These are phyloP conservation scores for Aspergillus piperis DNA, from an alignment of 2,329 filamentous ascomycete species.

Conservation along the genomic window DNA sequence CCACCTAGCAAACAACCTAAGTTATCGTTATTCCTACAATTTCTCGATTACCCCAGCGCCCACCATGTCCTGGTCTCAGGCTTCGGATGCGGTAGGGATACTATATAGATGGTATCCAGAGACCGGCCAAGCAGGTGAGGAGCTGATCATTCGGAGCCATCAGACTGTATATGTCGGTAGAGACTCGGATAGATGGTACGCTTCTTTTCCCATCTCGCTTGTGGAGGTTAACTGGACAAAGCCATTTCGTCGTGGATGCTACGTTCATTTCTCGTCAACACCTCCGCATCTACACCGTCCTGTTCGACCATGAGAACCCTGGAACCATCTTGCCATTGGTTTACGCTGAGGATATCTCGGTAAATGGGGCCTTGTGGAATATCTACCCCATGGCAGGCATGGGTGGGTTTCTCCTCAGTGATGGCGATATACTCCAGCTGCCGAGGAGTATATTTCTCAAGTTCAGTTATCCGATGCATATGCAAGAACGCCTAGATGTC, in stretches of 20 bases:
- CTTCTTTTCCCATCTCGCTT: background rate
- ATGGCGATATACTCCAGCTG: slow-evolving; percentile 41
- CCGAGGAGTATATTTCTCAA: slow-evolving; percentile 24
- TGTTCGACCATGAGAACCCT: slow-evolving; percentile 43
- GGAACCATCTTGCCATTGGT: slow-evolving; percentile 43
- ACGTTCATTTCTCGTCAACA: slow-evolving; percentile 44
- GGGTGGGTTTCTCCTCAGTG: slow-evolving; percentile 39
- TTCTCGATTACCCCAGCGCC: background rate
- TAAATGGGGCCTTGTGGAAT: slow-evolving; percentile 46
- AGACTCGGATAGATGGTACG: slow-evolving; percentile 33
- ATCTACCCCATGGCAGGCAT: slow-evolving; percentile 35
- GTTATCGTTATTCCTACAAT: background rate
- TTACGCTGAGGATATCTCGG: slow-evolving; percentile 47
- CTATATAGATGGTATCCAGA: slow-evolving; percentile 26
- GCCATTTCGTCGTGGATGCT: slow-evolving; percentile 38
- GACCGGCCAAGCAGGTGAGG: slow-evolving; percentile 14
- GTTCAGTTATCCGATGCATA: slow-evolving; percentile 18
- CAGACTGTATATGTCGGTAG: slow-evolving; percentile 41
- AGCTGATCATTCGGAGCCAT: slow-evolving; percentile 29
- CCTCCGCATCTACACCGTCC: slow-evolving; percentile 46
- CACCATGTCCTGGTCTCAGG: background rate
- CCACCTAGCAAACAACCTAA: background rate
- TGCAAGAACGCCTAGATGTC: slow-evolving; percentile 22
- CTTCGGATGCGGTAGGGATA: slow-evolving; percentile 22
- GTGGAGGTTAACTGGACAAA: slow-evolving; percentile 22